Percentiles rank a stretch among this genome's conserved stretches.
Conservation (phyloP, 2,329 filamentous ascomycete genomes). For the Colletotrichum filicis region DNA sequence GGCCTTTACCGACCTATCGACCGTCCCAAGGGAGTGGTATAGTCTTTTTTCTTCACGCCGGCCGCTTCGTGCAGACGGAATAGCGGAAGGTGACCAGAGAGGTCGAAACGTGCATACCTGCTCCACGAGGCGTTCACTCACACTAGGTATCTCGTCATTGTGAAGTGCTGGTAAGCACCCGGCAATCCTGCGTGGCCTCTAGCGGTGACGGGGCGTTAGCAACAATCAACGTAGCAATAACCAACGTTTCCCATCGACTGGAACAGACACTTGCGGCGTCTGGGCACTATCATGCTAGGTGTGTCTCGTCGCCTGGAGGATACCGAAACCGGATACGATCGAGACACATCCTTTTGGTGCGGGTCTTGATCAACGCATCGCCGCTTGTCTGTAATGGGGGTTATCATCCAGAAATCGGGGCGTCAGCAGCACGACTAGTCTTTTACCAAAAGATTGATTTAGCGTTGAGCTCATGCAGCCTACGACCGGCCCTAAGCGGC, state of each 20-base stretch:
- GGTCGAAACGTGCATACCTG: slow-evolving; percentile 21
- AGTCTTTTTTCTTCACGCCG: slow-evolving; percentile 17
- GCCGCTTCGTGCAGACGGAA: slow-evolving; percentile 34
- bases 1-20: neutral
- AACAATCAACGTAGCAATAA: neutral
- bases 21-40: slow-evolving; percentile 27
- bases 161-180: slow-evolving; percentile 4
- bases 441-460: neutral
- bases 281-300: neutral
- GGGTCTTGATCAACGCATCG: neutral
- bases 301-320: neutral
- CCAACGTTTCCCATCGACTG: neutral
- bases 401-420: neutral
- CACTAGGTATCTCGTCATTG: slow-evolving; percentile 2
- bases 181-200: neutral
- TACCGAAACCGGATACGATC: neutral
- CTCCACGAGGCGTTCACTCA: slow-evolving; percentile 21
- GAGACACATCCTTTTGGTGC: neutral
- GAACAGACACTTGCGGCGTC: neutral
- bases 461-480: slow-evolving; percentile 4
- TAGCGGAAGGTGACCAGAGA: slow-evolving; percentile 32
- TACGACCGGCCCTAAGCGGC: slow-evolving; percentile 7
- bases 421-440: neutral
- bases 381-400: neutral
- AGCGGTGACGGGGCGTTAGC: neutral